Percentiles rank a stretch among this genome's conserved stretches.
These are phyloP conservation scores for Durio zibethinus DNA, from an alignment of 345 rosid species.

Conservation along the genomic window DNA sequence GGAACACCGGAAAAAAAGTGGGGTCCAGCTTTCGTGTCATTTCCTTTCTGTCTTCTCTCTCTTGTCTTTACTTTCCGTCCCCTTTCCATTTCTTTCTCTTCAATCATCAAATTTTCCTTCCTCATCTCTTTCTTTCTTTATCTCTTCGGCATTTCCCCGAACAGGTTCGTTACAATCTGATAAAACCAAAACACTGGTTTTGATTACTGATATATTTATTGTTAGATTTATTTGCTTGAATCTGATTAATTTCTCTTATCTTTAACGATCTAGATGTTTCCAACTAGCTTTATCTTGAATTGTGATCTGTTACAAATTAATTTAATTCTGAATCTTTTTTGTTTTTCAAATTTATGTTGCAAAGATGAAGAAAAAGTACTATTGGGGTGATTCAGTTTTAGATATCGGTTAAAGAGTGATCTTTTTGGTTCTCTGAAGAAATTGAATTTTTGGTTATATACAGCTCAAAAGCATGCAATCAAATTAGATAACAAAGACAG, in stretches of 20 bases:
- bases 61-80: background rate
- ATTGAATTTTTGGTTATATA: background rate
- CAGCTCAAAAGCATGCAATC: background rate
- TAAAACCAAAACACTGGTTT: background rate
- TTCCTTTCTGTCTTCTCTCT: conserved; percentile 7
- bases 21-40: conserved; percentile 13
- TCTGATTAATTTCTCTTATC: background rate
- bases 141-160: conserved; percentile 7
- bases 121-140: background rate
- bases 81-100: no score
- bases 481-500: background rate
- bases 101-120: background rate
- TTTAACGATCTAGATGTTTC: background rate
- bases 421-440: background rate
- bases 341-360: background rate
- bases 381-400: background rate
- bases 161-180: conserved; percentile 15
- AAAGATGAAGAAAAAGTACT: background rate
- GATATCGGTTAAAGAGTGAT: background rate
- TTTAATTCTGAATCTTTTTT: background rate
- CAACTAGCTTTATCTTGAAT: background rate
- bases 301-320: background rate
- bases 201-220: background rate
- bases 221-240: background rate
- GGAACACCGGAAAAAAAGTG: background rate